A percentile compares a stretch with the other conserved stretches of the same genome.
Evolutionary conservation across 2,329 filamentous ascomycete genomes (phyloP).

Genomic region (Beauveria sp.): DNA sequence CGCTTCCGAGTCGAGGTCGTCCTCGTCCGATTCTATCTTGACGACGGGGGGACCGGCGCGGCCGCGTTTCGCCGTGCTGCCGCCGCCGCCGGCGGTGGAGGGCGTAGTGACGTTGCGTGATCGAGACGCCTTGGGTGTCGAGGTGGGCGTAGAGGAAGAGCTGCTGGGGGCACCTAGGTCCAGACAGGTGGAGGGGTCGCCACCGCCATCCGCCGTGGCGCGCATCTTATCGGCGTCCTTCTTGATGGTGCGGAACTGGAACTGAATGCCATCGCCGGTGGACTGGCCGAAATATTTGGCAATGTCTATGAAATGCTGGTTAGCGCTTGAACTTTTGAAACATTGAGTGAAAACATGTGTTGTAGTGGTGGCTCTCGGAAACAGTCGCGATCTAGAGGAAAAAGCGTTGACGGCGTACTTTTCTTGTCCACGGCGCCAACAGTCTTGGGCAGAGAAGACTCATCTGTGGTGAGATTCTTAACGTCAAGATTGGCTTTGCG

Average conservation of each 20-base stretch:
- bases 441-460: slow-evolving; percentile 27
- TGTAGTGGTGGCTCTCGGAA: background rate
- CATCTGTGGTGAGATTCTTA: slow-evolving; percentile 31
- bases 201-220: slow-evolving; percentile 33
- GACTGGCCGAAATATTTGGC: slow-evolving; percentile 53
- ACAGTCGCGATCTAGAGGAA: background rate
- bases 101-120: slow-evolving; percentile 17
- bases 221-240: slow-evolving; percentile 42
- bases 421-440: slow-evolving; percentile 31
- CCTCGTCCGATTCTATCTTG: slow-evolving; percentile 16
- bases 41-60: slow-evolving; percentile 13
- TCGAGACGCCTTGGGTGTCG: slow-evolving; percentile 17
- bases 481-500: slow-evolving; percentile 32
- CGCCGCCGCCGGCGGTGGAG: slow-evolving; percentile 19
- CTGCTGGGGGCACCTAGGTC: slow-evolving; percentile 19
- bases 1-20: slow-evolving; percentile 21
- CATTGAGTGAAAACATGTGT: background rate
- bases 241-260: slow-evolving; percentile 52
- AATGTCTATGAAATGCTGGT: slow-evolving; percentile 37
- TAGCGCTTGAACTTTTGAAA: background rate
- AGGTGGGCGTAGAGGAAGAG: slow-evolving; percentile 21
- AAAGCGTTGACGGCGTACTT: slow-evolving; percentile 26
- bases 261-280: slow-evolving; percentile 49
- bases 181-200: slow-evolving; percentile 37
- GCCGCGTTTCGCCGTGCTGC: slow-evolving; percentile 7